A percentile compares a stretch with the other conserved stretches of the same genome.
These are phyloP conservation scores for Punica granatum DNA, from an alignment of 345 rosid species.

Conservation along the genomic window DNA sequence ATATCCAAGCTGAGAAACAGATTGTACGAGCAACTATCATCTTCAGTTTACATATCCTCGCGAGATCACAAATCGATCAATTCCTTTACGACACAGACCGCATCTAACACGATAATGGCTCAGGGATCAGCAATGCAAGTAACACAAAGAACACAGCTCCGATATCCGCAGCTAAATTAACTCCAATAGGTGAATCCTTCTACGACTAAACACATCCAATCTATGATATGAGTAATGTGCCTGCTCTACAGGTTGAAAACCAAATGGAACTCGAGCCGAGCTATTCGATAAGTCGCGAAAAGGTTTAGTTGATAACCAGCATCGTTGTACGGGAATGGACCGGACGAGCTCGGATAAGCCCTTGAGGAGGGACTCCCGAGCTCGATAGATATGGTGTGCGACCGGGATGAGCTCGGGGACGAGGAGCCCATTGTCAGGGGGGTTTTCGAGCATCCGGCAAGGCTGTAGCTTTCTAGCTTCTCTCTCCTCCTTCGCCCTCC, in stretches of 20 bases:
- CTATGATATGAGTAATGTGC: too few relatives aligned
- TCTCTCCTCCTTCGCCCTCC: conserved; percentile 58
- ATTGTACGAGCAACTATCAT: neutral
- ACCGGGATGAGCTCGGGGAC: conserved; percentile 64
- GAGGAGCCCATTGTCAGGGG: conserved; percentile 74
- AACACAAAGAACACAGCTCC: neutral
- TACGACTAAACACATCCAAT: too few relatives aligned
- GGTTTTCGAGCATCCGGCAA: conserved; percentile 53
- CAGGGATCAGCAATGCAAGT: too few relatives aligned
- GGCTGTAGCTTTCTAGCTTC: conserved; percentile 60
- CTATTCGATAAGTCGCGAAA: neutral
- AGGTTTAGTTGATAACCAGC: conserved; percentile 34
- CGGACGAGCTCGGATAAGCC: conserved; percentile 42
- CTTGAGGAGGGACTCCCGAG: conserved; percentile 44
- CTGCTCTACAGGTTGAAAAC: too few relatives aligned
- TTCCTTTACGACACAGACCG: too few relatives aligned
- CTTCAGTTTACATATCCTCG: neutral
- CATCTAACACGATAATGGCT: neutral
- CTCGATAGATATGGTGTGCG: conserved; percentile 51
- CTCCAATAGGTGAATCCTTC: too few relatives aligned
- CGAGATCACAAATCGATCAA: too few relatives aligned
- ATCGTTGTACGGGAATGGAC: conserved; percentile 49
- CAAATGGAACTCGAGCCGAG: neutral
- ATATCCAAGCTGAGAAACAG: too few relatives aligned
- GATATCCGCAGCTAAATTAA: too few relatives aligned